A percentile compares a stretch with the other conserved stretches of the same genome.
These are phyloP conservation scores for Phalaenopsis hybrid DNA, from an alignment of 116 monocot species.

Conservation along the genomic window DNA sequence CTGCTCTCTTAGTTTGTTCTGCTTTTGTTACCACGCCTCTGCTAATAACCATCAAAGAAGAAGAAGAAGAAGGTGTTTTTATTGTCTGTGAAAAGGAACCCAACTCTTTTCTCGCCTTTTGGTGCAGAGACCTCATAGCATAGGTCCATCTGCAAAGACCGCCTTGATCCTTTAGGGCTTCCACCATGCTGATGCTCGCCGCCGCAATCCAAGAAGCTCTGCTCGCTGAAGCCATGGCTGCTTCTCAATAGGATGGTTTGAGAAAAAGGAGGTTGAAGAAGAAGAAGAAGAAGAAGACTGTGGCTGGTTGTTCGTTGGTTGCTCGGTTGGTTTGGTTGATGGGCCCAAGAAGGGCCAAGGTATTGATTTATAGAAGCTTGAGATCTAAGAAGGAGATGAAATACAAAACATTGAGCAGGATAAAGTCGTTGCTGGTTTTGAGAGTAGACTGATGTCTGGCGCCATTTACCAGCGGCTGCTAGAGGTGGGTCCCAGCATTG, in stretches of 20 bases:
- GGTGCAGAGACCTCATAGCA: constrained; percentile 32
- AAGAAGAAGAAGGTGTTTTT: background rate
- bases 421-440: no score
- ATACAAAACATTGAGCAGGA: no score
- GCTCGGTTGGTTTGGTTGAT: no score
- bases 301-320: no score
- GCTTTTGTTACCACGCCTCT: background rate
- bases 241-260: background rate
- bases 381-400: no score
- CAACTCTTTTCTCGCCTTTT: constrained; percentile 28
- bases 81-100: background rate
- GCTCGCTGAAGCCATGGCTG: constrained; percentile 28
- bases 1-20: constrained; percentile 5
- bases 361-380: no score
- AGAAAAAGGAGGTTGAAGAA: no score
- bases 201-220: constrained; percentile 40
- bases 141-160: constrained; percentile 66
- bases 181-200: constrained; percentile 38
- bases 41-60: background rate
- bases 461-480: no score
- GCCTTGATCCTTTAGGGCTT: constrained; percentile 55
- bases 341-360: no score
- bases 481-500: no score
- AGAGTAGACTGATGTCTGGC: no score
- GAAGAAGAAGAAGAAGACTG: no score